Evolutionary conservation across 1,139 yeast species (phyloP).

Genomic region (Waltiozyma sp.): DNA sequence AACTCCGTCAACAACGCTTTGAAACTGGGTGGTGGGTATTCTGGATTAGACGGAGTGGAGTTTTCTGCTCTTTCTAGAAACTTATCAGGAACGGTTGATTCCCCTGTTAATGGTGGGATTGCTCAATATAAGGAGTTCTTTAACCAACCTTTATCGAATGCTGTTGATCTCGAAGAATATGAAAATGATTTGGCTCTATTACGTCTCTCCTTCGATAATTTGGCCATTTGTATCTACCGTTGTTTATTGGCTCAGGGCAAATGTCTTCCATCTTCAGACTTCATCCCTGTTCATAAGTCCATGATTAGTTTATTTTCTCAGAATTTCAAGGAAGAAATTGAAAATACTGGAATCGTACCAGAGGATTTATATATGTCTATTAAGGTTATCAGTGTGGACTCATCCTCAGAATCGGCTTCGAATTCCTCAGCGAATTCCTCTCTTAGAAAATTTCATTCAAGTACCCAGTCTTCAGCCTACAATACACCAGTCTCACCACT

Average conservation of each 20-base stretch:
- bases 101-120: conserved; percentile 91
- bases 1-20: conserved; percentile 45
- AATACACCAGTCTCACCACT: conserved; percentile 1
- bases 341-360: conserved; percentile 19
- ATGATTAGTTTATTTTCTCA: conserved; percentile 52
- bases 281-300: conserved; percentile 56
- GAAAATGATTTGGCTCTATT: conserved; percentile 37
- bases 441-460: conserved; percentile 5
- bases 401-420: conserved; percentile 1
- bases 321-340: conserved; percentile 62
- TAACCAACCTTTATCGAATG: conserved; percentile 22
- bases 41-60: conserved; percentile 36
- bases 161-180: conserved; percentile 29
- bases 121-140: conserved; percentile 72
- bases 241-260: conserved; percentile 63
- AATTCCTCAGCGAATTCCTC: conserved; percentile 1
- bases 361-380: conserved; percentile 12
- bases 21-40: conserved; percentile 31
- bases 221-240: conserved; percentile 53
- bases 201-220: conserved; percentile 55
- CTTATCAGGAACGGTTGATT: conserved; percentile 79
- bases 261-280: conserved; percentile 39
- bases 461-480: conserved; percentile 1
- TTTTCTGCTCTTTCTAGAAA: conserved; percentile 67
- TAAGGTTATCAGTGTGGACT: conserved; percentile 4